Conservation (phyloP, 192 early-diverging fungal species). For the Phlyctochytrium planicorne region DNA sequence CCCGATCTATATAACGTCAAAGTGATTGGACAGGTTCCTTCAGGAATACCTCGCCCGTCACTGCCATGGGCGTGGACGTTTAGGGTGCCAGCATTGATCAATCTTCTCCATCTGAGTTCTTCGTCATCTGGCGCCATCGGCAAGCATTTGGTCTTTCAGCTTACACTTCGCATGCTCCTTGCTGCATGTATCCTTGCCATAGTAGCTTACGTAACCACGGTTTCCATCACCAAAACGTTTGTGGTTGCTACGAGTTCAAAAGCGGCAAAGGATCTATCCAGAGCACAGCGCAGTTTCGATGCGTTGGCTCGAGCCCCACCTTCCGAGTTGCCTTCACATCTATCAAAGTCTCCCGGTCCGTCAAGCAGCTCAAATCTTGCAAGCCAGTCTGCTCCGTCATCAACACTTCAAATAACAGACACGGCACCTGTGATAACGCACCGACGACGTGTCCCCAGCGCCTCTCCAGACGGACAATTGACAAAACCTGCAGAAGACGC, state of each 20-base stretch:
- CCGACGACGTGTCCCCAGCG: neutral
- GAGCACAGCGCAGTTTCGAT: neutral
- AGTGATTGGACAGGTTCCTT: constrained; percentile 17
- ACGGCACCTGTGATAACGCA: neutral
- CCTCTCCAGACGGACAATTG: neutral
- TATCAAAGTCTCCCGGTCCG: too few relatives aligned
- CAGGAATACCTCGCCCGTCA: constrained; percentile 12
- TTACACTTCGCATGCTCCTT: constrained; percentile 4
- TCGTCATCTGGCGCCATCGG: neutral
- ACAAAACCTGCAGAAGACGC: neutral
- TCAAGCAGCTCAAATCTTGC: neutral
- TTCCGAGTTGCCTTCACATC: neutral
- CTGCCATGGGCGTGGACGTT: constrained; percentile 9
- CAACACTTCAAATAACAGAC: neutral
- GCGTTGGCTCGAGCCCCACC: neutral
- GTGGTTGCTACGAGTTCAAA: neutral
- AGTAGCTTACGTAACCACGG: constrained; percentile 20
- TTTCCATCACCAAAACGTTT: constrained; percentile 26
- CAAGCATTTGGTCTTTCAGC: neutral
- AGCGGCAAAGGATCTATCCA: neutral
- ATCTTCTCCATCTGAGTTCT: neutral
- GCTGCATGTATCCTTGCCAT: constrained; percentile 11
- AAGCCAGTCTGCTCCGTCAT: neutral
- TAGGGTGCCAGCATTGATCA: neutral
- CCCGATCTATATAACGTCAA: neutral